Conservation (phyloP, 2,329 filamentous ascomycete genomes). For the Aspergillus latus region DNA sequence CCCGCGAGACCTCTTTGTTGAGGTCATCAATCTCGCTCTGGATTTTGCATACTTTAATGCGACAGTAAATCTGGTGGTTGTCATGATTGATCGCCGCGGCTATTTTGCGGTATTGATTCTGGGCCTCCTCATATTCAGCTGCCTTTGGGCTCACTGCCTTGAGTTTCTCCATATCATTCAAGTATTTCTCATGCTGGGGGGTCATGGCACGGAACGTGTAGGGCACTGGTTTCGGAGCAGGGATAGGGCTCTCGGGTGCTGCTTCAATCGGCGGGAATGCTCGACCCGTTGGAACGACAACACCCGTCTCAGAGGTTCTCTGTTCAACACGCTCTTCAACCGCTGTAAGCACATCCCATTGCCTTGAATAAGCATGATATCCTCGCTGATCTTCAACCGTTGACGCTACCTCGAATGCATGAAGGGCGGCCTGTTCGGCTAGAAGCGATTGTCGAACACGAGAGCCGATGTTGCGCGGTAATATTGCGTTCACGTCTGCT, state of each 20-base stretch:
- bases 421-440: constrained; percentile 52
- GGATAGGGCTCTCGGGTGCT: constrained; percentile 25
- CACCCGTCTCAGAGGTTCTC: constrained; percentile 27
- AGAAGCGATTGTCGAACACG: constrained; percentile 61
- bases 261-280: constrained; percentile 24
- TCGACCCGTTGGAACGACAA: constrained; percentile 34
- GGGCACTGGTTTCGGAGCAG: constrained; percentile 16
- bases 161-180: constrained; percentile 16
- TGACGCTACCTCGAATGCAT: constrained; percentile 56
- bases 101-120: constrained; percentile 22
- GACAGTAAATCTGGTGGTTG: constrained; percentile 23
- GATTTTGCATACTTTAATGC: constrained; percentile 15
- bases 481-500: constrained; percentile 56
- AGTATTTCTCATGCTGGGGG: constrained; percentile 35
- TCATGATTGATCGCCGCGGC: constrained; percentile 28
- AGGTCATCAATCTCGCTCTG: constrained; percentile 32
- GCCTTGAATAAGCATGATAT: constrained; percentile 25
- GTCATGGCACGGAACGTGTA: constrained; percentile 40
- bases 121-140: constrained; percentile 18
- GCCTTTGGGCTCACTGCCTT: neutral
- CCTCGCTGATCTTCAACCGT: constrained; percentile 28
- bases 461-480: constrained; percentile 60
- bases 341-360: constrained; percentile 25
- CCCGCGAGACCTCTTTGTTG: constrained; percentile 23
- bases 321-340: constrained; percentile 31